phyloP scores from a whole-genome alignment of 2,329 filamentous ascomycete genomes.

The Parascedosporium putredinis region DNA sequence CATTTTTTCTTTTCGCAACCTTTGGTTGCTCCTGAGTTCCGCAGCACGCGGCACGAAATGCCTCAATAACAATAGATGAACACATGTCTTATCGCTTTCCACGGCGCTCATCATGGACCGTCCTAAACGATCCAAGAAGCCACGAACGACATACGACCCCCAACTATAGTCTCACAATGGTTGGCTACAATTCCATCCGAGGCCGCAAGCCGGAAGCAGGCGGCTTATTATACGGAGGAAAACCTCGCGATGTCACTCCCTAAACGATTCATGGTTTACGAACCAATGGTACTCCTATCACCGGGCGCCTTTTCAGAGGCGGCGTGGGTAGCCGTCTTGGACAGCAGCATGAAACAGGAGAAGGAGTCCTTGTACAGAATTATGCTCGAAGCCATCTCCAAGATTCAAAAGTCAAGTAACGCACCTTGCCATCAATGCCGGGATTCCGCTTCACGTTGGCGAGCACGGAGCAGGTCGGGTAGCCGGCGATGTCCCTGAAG shows the following conservation, averaged over 20 bases:
- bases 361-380: constrained; percentile 32
- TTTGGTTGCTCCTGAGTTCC: no score
- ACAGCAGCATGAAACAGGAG: constrained; percentile 14
- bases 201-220: not conserved
- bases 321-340: constrained; percentile 29
- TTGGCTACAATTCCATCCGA: not conserved
- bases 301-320: constrained; percentile 41
- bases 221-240: not conserved
- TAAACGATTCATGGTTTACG: constrained; percentile 49
- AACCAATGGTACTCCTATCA: constrained; percentile 50
- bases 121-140: not conserved
- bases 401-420: constrained; percentile 33
- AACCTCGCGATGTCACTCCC: constrained; percentile 20
- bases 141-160: not conserved
- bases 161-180: constrained; percentile 2
- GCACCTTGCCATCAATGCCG: constrained; percentile 50
- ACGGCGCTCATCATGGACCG: not conserved
- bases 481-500: constrained; percentile 14
- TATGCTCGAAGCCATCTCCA: constrained; percentile 37
- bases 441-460: constrained; percentile 39
- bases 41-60: no score
- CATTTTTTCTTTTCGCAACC: no score
- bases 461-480: constrained; percentile 2
- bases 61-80: no score
- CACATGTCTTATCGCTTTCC: not conserved